Evolutionary conservation across 306 rosid genomes (phyloP).

Genomic region (Prunus fruticosa): DNA sequence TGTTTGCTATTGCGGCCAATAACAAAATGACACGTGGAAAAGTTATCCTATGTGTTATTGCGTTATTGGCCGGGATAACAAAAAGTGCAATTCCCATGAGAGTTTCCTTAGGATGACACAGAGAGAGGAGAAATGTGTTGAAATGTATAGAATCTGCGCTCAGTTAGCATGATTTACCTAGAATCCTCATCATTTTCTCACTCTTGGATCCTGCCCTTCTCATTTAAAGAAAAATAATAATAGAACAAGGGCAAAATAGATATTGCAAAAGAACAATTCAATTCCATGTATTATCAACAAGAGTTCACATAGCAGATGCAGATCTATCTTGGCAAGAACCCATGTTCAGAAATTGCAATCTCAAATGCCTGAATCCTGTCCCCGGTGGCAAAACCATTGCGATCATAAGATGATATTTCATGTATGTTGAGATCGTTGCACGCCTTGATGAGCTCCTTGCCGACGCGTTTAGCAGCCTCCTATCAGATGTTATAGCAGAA

Average conservation of each 20-base stretch:
- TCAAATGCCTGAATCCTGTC: constrained; percentile 72
- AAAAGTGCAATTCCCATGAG: no score
- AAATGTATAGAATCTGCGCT: constrained; percentile 3
- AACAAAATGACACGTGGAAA: no score
- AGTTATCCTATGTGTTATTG: no score
- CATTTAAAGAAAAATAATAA: not conserved
- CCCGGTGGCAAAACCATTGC: constrained; percentile 66
- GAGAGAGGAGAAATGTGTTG: not conserved
- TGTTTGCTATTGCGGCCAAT: no score
- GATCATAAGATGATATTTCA: constrained; percentile 74
- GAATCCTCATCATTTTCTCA: not conserved
- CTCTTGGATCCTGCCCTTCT: not conserved
- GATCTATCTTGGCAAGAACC: constrained; percentile 63
- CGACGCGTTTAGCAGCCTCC: constrained; percentile 84
- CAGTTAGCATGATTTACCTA: not conserved
- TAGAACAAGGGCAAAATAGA: not conserved
- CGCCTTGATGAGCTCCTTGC: constrained; percentile 71
- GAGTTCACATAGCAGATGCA: not conserved
- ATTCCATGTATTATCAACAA: no score
- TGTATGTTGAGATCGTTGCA: constrained; percentile 57
- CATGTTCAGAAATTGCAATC: constrained; percentile 55
- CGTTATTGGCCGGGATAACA: no score
- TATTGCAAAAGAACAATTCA: no score
- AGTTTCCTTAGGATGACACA: no score
- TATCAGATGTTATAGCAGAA: constrained; percentile 16